These are phyloP conservation scores for Astragalus membranaceus DNA, from an alignment of 306 rosid species.

Conservation along the genomic window DNA sequence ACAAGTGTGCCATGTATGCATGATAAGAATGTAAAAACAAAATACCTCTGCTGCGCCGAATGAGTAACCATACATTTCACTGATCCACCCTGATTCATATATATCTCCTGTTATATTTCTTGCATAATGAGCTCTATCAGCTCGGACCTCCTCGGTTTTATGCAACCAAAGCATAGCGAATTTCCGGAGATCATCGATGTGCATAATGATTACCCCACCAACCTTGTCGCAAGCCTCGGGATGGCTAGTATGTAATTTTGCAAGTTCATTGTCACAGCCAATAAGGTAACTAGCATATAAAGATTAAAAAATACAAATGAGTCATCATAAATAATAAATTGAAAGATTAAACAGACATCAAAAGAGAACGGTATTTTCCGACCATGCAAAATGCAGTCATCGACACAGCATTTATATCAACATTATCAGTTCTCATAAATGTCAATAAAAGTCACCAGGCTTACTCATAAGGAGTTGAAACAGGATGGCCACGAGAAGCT, in stretches of 20 bases:
- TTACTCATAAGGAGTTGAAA: conserved; percentile 98
- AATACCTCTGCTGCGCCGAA: conserved; percentile 98
- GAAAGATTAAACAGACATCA: background rate
- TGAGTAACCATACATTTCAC: conserved; percentile 99
- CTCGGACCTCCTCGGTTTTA: conserved; percentile 94
- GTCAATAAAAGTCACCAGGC: conserved; percentile 23
- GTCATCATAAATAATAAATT: background rate
- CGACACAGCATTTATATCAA: background rate
- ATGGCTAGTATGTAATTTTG: conserved; percentile 84
- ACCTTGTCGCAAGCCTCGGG: conserved; percentile 98
- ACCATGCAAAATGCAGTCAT: background rate
- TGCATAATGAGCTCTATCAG: conserved; percentile 93
- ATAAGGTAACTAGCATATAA: conserved; percentile 69
- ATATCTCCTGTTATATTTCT: conserved; percentile 93
- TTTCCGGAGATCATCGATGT: conserved; percentile 80
- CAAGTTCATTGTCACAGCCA: conserved; percentile 93
- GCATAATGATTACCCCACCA: conserved; percentile 98
- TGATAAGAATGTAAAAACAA: conserved; percentile 9
- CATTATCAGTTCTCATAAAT: background rate
- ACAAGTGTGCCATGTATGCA: background rate
- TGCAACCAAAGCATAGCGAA: conserved; percentile 93
- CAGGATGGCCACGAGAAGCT: conserved; percentile 82
- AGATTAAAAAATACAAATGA: conserved; percentile 9
- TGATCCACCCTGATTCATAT: conserved; percentile 90
- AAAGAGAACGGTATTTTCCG: background rate